A percentile compares a stretch with the other conserved stretches of the same genome.
These are phyloP conservation scores for Venturia pyrina DNA, from an alignment of 2,329 filamentous ascomycete species.

Conservation along the genomic window DNA sequence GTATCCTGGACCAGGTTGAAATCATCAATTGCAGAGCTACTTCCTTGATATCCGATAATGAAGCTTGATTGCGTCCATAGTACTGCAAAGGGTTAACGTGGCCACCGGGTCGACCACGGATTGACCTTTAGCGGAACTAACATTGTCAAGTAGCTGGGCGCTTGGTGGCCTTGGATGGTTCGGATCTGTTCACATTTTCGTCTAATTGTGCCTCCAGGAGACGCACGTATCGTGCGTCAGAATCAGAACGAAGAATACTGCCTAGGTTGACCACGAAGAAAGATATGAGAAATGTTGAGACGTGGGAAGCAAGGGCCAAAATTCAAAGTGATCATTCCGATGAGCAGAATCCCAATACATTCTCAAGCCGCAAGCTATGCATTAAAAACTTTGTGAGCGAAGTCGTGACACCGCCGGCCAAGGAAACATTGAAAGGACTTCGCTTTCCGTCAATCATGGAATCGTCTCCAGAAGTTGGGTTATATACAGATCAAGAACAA, in stretches of 20 bases:
- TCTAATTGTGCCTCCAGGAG: background rate
- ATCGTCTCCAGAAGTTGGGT: background rate
- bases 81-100: background rate
- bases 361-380: background rate
- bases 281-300: background rate
- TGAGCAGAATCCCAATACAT: background rate
- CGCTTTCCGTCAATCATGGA: background rate
- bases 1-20: no score
- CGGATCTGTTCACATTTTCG: background rate
- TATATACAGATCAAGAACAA: background rate
- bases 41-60: no score
- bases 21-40: no score
- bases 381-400: background rate
- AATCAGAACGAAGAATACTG: background rate
- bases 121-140: background rate
- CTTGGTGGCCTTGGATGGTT: background rate
- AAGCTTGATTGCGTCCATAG: no score
- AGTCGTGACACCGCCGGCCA: background rate
- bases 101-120: background rate
- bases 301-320: background rate
- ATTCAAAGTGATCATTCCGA: background rate
- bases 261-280: background rate
- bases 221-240: background rate
- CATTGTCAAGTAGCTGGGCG: background rate
- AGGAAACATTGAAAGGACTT: background rate